A percentile compares a stretch with the other conserved stretches of the same genome.
These are phyloP conservation scores for Venturia carpophila DNA, from an alignment of 2,329 filamentous ascomycete species.

Conservation along the genomic window DNA sequence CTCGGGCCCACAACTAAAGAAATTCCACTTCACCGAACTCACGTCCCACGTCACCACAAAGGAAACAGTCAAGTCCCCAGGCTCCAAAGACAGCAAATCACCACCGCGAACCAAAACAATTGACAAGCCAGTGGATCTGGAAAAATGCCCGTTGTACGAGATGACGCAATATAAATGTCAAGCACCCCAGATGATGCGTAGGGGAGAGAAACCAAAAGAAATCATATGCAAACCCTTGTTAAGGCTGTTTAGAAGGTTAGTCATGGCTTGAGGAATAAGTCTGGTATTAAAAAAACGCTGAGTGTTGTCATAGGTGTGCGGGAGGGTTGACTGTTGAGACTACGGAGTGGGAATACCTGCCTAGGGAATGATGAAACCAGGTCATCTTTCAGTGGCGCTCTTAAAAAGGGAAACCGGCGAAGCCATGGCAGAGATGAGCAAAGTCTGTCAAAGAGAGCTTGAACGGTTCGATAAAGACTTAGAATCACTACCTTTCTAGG, in stretches of 20 bases:
- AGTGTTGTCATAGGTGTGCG: conserved; percentile 37
- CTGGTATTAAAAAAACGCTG: conserved; percentile 18
- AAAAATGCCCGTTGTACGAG: conserved; percentile 50
- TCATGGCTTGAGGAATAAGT: conserved; percentile 20
- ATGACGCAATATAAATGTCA: conserved; percentile 57
- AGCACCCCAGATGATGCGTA: conserved; percentile 35
- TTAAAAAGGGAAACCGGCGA: too few species aligned
- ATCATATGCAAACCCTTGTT: conserved; percentile 50
- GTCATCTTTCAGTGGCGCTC: not conserved
- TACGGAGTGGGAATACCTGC: conserved; percentile 48
- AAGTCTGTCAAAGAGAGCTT: not conserved
- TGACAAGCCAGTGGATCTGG: conserved; percentile 40
- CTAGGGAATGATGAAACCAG: not conserved
- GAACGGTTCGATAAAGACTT: not conserved
- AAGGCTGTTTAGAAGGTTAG: conserved; percentile 51
- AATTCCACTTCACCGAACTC: conserved; percentile 47
- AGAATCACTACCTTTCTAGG: not conserved
- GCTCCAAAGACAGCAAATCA: conserved; percentile 27
- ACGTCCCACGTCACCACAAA: conserved; percentile 44
- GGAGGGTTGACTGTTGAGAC: conserved; percentile 54
- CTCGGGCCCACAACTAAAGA: conserved; percentile 50
- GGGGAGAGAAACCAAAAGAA: conserved; percentile 31
- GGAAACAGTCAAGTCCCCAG: conserved; percentile 45
- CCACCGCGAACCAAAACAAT: not conserved
- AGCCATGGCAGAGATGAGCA: not conserved